These are phyloP conservation scores for Fusarium albosuccineum DNA, from an alignment of 2,329 filamentous ascomycete species.

Conservation along the genomic window DNA sequence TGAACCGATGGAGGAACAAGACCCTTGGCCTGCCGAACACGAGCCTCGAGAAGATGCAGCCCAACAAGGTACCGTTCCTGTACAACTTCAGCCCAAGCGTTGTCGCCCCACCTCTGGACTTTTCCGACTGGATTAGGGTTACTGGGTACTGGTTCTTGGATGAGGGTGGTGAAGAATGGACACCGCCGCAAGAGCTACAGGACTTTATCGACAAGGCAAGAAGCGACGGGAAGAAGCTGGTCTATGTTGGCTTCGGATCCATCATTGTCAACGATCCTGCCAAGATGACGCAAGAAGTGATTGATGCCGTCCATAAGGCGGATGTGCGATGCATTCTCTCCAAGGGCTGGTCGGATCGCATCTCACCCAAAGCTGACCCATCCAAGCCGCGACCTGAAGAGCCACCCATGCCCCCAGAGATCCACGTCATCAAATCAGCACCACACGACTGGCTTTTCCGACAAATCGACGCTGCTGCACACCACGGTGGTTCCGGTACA, in stretches of 20 bases:
- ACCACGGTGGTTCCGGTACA: slow-evolving; percentile 95
- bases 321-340: slow-evolving; percentile 95
- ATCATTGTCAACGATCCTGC: slow-evolving; percentile 93
- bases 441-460: slow-evolving; percentile 97
- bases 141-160: slow-evolving; percentile 99
- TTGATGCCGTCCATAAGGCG: slow-evolving; percentile 89
- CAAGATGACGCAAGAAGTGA: slow-evolving; percentile 90
- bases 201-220: slow-evolving; percentile 89
- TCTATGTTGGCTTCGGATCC: slow-evolving; percentile 97
- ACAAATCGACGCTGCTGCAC: slow-evolving; percentile 93
- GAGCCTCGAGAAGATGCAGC: slow-evolving; percentile 89
- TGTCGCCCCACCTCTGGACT: slow-evolving; percentile 94
- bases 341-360: slow-evolving; percentile 95
- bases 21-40: slow-evolving; percentile 84
- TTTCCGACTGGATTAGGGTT: slow-evolving; percentile 96
- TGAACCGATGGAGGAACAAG: slow-evolving; percentile 92
- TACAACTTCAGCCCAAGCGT: slow-evolving; percentile 98
- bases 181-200: slow-evolving; percentile 79
- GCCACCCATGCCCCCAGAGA: slow-evolving; percentile 79
- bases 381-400: slow-evolving; percentile 68
- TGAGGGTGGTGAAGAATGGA: slow-evolving; percentile 74
- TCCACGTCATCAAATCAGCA: slow-evolving; percentile 88
- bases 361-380: slow-evolving; percentile 61
- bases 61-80: slow-evolving; percentile 96
- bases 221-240: slow-evolving; percentile 86